Evolutionary conservation across 1,139 yeast species (phyloP).

Genomic region (Waltiozyma solani): DNA sequence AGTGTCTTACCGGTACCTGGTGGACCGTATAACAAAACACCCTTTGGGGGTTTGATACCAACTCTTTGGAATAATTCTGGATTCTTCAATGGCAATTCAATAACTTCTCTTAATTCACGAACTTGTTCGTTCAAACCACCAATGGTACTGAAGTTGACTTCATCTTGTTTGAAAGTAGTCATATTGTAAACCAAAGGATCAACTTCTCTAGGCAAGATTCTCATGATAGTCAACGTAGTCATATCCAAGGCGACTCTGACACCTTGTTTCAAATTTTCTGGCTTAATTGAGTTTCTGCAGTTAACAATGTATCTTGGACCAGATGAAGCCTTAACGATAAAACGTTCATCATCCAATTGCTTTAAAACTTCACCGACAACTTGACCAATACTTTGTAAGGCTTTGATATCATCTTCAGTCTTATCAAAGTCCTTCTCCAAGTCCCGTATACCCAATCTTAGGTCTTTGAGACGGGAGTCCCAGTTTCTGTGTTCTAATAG

Average conservation of each 20-base stretch:
- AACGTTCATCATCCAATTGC: slow-evolving; percentile 90
- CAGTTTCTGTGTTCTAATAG: slow-evolving; percentile 89
- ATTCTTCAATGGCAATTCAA: slow-evolving; percentile 92
- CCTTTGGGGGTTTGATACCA: slow-evolving; percentile 97
- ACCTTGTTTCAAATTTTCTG: slow-evolving; percentile 80
- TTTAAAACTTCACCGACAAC: slow-evolving; percentile 95
- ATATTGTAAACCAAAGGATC: slow-evolving; percentile 97
- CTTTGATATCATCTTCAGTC: slow-evolving; percentile 95
- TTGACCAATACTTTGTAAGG: slow-evolving; percentile 95
- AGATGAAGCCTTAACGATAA: slow-evolving; percentile 91
- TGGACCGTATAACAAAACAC: slow-evolving; percentile 95
- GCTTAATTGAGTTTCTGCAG: slow-evolving; percentile 86
- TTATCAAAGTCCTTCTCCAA: slow-evolving; percentile 79
- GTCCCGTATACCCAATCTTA: slow-evolving; percentile 76
- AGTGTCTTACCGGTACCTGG: slow-evolving; percentile 98
- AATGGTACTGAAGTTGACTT: slow-evolving; percentile 86
- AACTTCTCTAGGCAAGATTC: slow-evolving; percentile 94
- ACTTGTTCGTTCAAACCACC: slow-evolving; percentile 97
- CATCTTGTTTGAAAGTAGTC: slow-evolving; percentile 98
- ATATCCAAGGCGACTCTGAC: slow-evolving; percentile 95
- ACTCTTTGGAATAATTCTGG: slow-evolving; percentile 94
- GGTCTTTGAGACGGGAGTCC: slow-evolving; percentile 84
- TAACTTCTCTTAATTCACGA: slow-evolving; percentile 93
- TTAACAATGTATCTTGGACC: slow-evolving; percentile 99
- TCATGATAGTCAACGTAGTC: slow-evolving; percentile 97